Evolutionary conservation across 176 grass and related monocot species (phyloP), one percentile per base, ranked within the genome.

Genomic region (Oryza rufipogon): DNA sequence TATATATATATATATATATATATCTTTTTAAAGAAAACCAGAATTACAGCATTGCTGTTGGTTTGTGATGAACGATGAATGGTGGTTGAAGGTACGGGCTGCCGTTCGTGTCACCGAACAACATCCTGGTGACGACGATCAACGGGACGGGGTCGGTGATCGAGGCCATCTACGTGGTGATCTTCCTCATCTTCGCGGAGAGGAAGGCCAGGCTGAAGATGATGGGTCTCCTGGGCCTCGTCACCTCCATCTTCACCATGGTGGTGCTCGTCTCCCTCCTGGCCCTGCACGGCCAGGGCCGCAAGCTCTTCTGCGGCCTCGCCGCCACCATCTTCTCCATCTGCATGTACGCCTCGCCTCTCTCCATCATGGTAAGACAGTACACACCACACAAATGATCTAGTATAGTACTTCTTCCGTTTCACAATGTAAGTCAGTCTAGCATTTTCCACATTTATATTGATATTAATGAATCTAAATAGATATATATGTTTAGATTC

Each of bases 331-430:
- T 96, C 79, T 96, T 94, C 91, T 99, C 96, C 86, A 94, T 99
- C 63, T 92, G 89, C 91, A 99, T 99, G 96, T 99, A 99, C 80
- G 96, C 91, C 2, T 99, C 96, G 51, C 96, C 96, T 26, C 96
- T 99, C 66, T 96, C 93, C 71, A 91, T 99, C 89, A 99, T 96
- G 96, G 93, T 99, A 91, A 71, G 46, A 61, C 34, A 32, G 30
- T 32, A 17, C 51, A 61, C 12, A 7, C 20, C 4, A 7, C 19
- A 14, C 20, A 71, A 12, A 3, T 3, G 19, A 60, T 32, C 30
- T 32, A 32, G 30, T 32, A 30, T 30, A 26, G 1, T 26, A 26
- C 26, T 26, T 26, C 26, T 1, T 26, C 1, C 26, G 26, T 26
- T 26, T 26, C 26, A 26, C 1, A 26, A 26, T 26, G 26, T 26